Base-by-base conservation (phyloP, 2,329 filamentous ascomycete species). In the Xylariaceae sp. region DNA sequence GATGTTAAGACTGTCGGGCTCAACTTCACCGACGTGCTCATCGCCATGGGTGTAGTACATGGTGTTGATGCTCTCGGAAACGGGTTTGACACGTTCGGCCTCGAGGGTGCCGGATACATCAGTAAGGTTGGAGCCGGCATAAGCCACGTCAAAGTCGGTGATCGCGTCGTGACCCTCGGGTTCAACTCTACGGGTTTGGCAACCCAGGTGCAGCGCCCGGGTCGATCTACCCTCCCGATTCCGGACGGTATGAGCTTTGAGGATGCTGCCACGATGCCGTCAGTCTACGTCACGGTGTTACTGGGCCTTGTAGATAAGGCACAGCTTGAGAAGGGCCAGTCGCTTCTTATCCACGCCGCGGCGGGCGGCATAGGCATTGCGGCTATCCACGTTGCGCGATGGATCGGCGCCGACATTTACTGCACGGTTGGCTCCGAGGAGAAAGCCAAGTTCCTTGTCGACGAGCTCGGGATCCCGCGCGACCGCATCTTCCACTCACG, bases 401-500 rank as follows among this genome's bases (percentile, higher is more conserved):
- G 52, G 9, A 28, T 60, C 12, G 67, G 65, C 14, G 65, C 63
- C 7, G 56, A 67, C 7, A 62, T 76, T 2, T 74, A 69, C 49
- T 62, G 61, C 6, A 75, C 73, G 0, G 68, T 70, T 16, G 60
- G 66, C 6, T 65, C 60, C 4, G 40, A 61, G 11, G 65, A 63
- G 12, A 74, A 75, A 51, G 63, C 59, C 8, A 39, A 67, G 12
- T 45, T 71, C 3, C 41, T 75, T 4, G 60, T 64, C 8, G 61
- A 69, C 1, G 45, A 54, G 6, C 73, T 68, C 36, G 62, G 61
- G 9, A 69, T 75, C n/a, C 67, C 67, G 2, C 53, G 60, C 16
- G 58, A 54, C 19, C 71, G 71, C 49, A 68, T 75, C 14, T 66
- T 74, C 51, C 63, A 56, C 11, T 65, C 58, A 28, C 60, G 67